A percentile compares a stretch with the other conserved stretches of the same genome.
These are phyloP conservation scores for Fusarium xyrophilum DNA, from an alignment of 2,329 filamentous ascomycete species.

Conservation along the genomic window DNA sequence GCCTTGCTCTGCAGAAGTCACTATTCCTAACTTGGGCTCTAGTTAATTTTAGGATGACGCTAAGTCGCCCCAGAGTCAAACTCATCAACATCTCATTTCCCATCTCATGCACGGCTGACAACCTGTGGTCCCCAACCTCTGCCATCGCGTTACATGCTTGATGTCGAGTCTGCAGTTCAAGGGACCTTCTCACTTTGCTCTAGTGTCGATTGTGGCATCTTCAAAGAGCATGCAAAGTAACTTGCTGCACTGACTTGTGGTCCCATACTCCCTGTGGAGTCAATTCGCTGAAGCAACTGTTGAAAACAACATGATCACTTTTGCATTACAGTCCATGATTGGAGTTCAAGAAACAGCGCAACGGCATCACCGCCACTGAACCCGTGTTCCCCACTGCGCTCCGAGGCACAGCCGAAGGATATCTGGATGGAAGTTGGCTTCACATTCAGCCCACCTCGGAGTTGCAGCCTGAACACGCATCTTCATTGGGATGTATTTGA, in stretches of 20 bases:
- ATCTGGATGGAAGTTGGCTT: slow-evolving; percentile 26
- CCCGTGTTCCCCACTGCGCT: slow-evolving; percentile 16
- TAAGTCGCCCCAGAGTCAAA: slow-evolving; percentile 24
- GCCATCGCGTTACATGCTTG: slow-evolving; percentile 24
- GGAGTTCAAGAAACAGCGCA: slow-evolving; percentile 32
- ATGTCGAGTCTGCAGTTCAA: slow-evolving; percentile 20
- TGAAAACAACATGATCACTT: slow-evolving; percentile 7
- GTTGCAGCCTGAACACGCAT: slow-evolving; percentile 6
- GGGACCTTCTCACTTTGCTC: slow-evolving; percentile 32
- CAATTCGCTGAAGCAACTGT: slow-evolving; percentile 1
- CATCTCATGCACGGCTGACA: slow-evolving; percentile 34
- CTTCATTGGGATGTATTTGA: slow-evolving; percentile 15
- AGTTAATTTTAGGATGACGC: slow-evolving; percentile 27
- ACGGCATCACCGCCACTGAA: slow-evolving; percentile 24
- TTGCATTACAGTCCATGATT: slow-evolving; percentile 6
- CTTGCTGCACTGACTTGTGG: slow-evolving; percentile 2
- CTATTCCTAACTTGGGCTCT: slow-evolving; percentile 17
- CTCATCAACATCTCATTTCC: slow-evolving; percentile 40
- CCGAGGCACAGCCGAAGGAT: slow-evolving; percentile 40
- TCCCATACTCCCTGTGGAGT: neutral
- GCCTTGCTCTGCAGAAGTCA: slow-evolving; percentile 22
- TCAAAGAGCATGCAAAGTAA: neutral
- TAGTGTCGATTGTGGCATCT: slow-evolving; percentile 17
- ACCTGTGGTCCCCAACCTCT: slow-evolving; percentile 35
- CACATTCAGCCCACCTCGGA: slow-evolving; percentile 5